Conservation (phyloP, 495 filamentous ascomycete species). For the Penicillium parvum region DNA sequence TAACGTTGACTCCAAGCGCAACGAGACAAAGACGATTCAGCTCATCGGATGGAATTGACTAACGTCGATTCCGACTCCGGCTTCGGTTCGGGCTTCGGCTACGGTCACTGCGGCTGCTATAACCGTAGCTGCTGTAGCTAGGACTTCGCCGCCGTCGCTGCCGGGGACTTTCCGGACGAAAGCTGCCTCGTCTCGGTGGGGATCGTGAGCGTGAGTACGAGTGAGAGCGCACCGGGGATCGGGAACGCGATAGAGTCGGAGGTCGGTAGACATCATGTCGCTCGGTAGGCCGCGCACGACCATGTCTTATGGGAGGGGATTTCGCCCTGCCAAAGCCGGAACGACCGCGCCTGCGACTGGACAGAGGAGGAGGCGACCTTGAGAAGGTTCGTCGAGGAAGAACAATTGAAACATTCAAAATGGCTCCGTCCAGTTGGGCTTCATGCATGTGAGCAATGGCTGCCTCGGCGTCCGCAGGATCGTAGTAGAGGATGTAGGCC, state of each 20-base stretch:
- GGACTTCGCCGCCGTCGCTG: slow-evolving; percentile 47
- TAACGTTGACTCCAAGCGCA: too few relatives aligned
- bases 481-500: slow-evolving; percentile 84
- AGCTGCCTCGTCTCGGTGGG: slow-evolving; percentile 28
- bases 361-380: slow-evolving; percentile 43
- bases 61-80: slow-evolving; percentile 33
- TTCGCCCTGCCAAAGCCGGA: slow-evolving; percentile 31
- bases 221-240: slow-evolving; percentile 39
- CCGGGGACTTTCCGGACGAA: slow-evolving; percentile 28
- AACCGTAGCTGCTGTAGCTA: slow-evolving; percentile 52
- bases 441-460: slow-evolving; percentile 99
- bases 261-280: slow-evolving; percentile 50
- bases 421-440: slow-evolving; percentile 83
- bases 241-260: slow-evolving; percentile 41
- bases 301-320: slow-evolving; percentile 37
- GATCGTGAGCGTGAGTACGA: slow-evolving; percentile 35
- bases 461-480: slow-evolving; percentile 73
- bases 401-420: slow-evolving; percentile 90
- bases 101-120: slow-evolving; percentile 43
- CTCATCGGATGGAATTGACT: too few relatives aligned
- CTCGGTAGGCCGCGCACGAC: slow-evolving; percentile 35
- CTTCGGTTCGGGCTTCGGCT: slow-evolving; percentile 42
- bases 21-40: too few relatives aligned
- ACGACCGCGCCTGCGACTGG: slow-evolving; percentile 25
- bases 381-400: slow-evolving; percentile 69